A percentile compares a stretch with the other conserved stretches of the same genome.
phyloP scores from a whole-genome alignment of 1,284 basidiomycete genomes.

The Ceratobasidium sp. region DNA sequence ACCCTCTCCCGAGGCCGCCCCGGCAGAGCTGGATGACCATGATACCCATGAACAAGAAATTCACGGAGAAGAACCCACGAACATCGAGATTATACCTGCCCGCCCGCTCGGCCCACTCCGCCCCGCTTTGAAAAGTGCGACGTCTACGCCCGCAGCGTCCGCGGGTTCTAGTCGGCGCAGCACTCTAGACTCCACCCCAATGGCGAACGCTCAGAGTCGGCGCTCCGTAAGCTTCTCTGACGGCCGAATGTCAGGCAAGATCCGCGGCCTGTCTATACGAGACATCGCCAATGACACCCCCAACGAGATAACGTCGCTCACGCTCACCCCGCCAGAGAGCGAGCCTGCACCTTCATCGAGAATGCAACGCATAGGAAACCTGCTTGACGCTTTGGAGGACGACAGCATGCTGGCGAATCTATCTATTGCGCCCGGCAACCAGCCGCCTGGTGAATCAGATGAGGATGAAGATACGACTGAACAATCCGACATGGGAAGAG shows the following conservation, averaged over 20 bases:
- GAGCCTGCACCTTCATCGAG: conserved; percentile 26
- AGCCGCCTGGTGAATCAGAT: conserved; percentile 32
- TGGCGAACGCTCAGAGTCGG: conserved; percentile 52
- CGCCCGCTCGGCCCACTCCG: conserved; percentile 46
- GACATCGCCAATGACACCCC: conserved; percentile 36
- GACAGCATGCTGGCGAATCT: conserved; percentile 42
- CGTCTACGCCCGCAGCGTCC: conserved; percentile 47
- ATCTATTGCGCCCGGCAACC: conserved; percentile 29
- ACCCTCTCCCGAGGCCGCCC: background rate
- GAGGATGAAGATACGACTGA: conserved; percentile 47
- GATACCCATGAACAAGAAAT: conserved; percentile 39
- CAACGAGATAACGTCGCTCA: conserved; percentile 41
- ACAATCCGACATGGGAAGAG: conserved; percentile 33
- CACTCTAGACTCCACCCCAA: conserved; percentile 37
- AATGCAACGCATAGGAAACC: conserved; percentile 37
- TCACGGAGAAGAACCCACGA: conserved; percentile 8
- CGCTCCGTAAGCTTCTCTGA: conserved; percentile 95
- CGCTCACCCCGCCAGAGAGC: conserved; percentile 34
- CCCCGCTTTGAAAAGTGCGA: conserved; percentile 51
- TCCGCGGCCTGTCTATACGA: conserved; percentile 60
- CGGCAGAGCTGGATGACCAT: conserved; percentile 11
- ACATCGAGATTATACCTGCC: conserved; percentile 4
- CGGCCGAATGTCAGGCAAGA: conserved; percentile 82
- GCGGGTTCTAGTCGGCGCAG: conserved; percentile 41
- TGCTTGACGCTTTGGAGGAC: conserved; percentile 41